Percentiles rank a stretch among this genome's conserved stretches.
Evolutionary conservation across 768 basidiomycete species (phyloP).

Genomic region (Naganishia vaughanmartiniae): DNA sequence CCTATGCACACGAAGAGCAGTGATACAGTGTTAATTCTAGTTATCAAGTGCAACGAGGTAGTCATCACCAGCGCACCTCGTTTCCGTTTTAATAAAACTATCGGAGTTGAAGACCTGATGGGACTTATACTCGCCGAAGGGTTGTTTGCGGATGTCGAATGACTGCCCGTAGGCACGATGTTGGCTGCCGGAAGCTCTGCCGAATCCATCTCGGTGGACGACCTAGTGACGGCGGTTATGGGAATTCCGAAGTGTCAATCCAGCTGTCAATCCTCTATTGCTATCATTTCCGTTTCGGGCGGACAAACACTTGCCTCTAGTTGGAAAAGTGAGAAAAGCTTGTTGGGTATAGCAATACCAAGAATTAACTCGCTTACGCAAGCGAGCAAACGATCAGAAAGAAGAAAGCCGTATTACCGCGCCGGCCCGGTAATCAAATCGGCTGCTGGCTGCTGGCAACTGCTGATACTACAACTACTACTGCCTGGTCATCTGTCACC

Average conservation of each 20-base stretch:
- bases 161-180: not conserved
- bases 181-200: not conserved
- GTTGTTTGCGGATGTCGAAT: not conserved
- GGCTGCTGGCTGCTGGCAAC: too few relatives aligned
- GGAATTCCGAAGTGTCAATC: not conserved
- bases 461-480: too few relatives aligned
- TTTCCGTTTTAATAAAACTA: conserved; percentile 18
- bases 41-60: not conserved
- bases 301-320: not conserved
- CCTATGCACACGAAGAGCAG: not conserved
- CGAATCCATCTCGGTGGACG: conserved; percentile 3
- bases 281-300: not conserved
- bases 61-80: not conserved
- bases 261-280: not conserved
- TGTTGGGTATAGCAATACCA: conserved; percentile 3
- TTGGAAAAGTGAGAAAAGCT: not conserved
- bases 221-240: not conserved
- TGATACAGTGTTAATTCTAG: not conserved
- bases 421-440: too few relatives aligned
- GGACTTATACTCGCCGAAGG: conserved; percentile 4
- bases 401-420: too few relatives aligned
- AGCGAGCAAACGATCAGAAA: too few relatives aligned
- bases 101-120: conserved; percentile 17
- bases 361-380: too few relatives aligned
- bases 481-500: too few relatives aligned